A percentile compares a stretch with the other conserved stretches of the same genome.
Evolutionary conservation across 2,329 filamentous ascomycete genomes (phyloP).

Genomic region (Trichoderma breve): DNA sequence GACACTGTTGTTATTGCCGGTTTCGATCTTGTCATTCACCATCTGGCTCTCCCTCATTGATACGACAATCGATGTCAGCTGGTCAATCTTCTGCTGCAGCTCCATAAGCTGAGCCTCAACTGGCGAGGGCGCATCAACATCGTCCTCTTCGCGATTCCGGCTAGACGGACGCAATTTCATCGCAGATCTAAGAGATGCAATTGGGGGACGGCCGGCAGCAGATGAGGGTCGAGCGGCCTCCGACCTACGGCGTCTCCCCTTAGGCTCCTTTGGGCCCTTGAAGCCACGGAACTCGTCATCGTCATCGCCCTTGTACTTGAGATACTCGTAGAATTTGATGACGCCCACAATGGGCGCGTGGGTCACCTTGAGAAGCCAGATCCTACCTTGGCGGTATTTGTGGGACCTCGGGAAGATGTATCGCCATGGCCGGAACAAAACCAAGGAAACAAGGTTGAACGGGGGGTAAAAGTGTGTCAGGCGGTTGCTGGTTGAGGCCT

Average conservation of each 20-base stretch:
- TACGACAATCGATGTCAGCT: conserved; percentile 52
- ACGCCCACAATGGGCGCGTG: conserved; percentile 67
- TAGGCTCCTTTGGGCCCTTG: conserved; percentile 43
- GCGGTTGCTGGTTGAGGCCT: conserved; percentile 66
- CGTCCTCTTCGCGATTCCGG: conserved; percentile 32
- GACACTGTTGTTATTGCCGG: not conserved
- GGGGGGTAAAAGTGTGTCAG: conserved; percentile 70
- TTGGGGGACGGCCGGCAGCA: conserved; percentile 17
- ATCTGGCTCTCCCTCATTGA: conserved; percentile 43
- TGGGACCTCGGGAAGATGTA: conserved; percentile 63
- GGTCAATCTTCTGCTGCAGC: conserved; percentile 57
- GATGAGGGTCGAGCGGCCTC: conserved; percentile 23
- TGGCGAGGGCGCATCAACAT: conserved; percentile 39
- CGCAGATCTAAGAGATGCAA: conserved; percentile 23
- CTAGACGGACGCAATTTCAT: conserved; percentile 16
- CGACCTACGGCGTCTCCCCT: conserved; percentile 25
- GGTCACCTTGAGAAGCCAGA: conserved; percentile 60
- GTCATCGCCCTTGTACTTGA: conserved; percentile 38
- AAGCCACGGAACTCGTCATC: conserved; percentile 48
- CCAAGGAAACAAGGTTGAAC: conserved; percentile 70
- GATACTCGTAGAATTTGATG: conserved; percentile 66
- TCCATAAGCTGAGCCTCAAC: conserved; percentile 54
- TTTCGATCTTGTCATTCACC: not conserved
- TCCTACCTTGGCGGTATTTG: conserved; percentile 61
- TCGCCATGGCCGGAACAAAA: conserved; percentile 69